Evolutionary conservation across 257 asterid species (phyloP).

Genomic region (Datura wrightii): DNA sequence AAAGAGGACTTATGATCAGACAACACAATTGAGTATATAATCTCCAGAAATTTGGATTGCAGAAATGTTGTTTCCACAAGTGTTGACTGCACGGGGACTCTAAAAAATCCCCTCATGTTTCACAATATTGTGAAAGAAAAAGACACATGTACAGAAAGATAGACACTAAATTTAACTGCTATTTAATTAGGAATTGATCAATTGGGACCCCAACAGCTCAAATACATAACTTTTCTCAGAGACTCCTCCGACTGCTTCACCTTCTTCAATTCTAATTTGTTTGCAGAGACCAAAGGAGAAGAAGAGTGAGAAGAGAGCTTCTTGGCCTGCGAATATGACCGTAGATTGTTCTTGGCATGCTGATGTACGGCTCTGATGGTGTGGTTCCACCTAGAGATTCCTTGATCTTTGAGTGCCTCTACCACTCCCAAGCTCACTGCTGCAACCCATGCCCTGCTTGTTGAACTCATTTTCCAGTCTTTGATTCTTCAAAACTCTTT

Average conservation of each 20-base stretch:
- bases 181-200: not conserved
- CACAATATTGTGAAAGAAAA: no score
- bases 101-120: no score
- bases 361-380: conserved; percentile 25
- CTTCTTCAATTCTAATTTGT: no score
- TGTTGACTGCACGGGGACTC: no score
- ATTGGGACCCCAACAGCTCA: conserved; percentile 47
- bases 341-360: conserved; percentile 32
- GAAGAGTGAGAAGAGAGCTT: conserved; percentile 22
- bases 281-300: not conserved
- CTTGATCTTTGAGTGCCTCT: conserved; percentile 44
- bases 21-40: no score
- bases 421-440: conserved; percentile 37
- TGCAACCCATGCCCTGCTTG: conserved; percentile 41
- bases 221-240: conserved; percentile 41
- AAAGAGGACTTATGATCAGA: no score
- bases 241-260: conserved; percentile 37
- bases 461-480: conserved; percentile 32
- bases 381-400: conserved; percentile 39
- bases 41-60: no score
- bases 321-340: conserved; percentile 32
- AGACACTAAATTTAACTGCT: no score
- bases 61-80: no score
- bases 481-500: not conserved
- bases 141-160: not conserved